Evolutionary conservation across 768 basidiomycete genomes (phyloP).

Genomic region (Agaricus blazei): DNA sequence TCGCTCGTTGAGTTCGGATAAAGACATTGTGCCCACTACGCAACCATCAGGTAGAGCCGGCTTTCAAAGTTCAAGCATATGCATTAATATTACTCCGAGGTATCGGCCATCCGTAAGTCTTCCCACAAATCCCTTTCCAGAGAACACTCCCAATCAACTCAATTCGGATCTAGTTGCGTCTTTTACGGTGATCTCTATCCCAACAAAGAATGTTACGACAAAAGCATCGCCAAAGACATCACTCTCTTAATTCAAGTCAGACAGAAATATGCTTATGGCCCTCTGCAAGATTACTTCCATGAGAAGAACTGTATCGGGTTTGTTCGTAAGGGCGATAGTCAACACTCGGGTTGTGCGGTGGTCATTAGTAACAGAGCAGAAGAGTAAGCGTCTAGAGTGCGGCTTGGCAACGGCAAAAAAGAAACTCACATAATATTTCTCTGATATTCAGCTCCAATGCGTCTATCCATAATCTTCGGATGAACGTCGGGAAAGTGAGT

Average conservation of each 20-base stretch:
- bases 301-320: constrained; percentile 68
- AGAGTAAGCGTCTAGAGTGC: constrained; percentile 21
- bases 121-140: background rate
- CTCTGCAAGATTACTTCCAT: constrained; percentile 53
- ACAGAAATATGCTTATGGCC: constrained; percentile 63
- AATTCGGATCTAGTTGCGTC: constrained; percentile 56
- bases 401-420: background rate
- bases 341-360: constrained; percentile 62
- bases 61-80: constrained; percentile 82
- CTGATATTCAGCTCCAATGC: constrained; percentile 21
- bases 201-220: constrained; percentile 61
- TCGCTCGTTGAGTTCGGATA: background rate
- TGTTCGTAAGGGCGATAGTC: constrained; percentile 55
- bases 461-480: constrained; percentile 45
- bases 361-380: constrained; percentile 58
- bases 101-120: constrained; percentile 67
- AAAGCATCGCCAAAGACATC: constrained; percentile 45
- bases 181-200: constrained; percentile 84
- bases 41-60: constrained; percentile 48
- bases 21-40: background rate
- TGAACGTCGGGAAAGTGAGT: constrained; percentile 64
- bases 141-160: background rate
- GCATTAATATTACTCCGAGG: constrained; percentile 70
- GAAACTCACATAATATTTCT: background rate
- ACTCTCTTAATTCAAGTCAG: constrained; percentile 54